Base-by-base conservation (phyloP, 1,284 basidiomycete species). In the Hortiboletus rubellus region DNA sequence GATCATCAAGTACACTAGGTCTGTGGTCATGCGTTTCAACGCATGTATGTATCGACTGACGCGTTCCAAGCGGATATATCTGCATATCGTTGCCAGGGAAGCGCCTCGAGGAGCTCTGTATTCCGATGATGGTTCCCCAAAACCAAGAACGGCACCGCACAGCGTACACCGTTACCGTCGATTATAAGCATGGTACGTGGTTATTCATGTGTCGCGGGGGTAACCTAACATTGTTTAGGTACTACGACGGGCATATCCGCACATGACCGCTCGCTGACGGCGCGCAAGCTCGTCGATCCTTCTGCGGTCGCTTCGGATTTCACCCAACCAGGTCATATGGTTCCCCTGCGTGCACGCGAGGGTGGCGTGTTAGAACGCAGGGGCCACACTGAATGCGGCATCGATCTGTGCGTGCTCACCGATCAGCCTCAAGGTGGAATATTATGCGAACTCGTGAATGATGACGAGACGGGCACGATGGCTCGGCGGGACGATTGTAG, bases 231-330 rank as follows among this genome's bases (percentile, higher is more conserved):
- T 22, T 43, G 45, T 42, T 30, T 66, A 94, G 92, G 89, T 5
- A 96, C 92, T 2, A 89, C 94, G 1, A 99, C 97, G 10, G 97
- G 97, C 37, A 99, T 99, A 66, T 97, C 94, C 47, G 96, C 97
- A 5, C 89, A 94, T 74, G 96, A 99, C 76, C 87, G 97, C 57
- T 88, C 93, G 7, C 79, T 96, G 55, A 96, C 95, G 9, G 92
- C 84, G 1, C 84, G 92, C 42, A 88, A 90, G 55, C 84, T 98
- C 34, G 91, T 95, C 27, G 81, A 83, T 63, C 75, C 82, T 44
- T 62, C 71, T 45, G 68, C 81, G n/a, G 69, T 69, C 2, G 74
- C 91, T n/a, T 76, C 81, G 7, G 90, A 97, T 66, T 98, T 99
- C 71, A 87, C 87, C 3, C 84, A 96, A 33, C 97, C 97, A 5